Percentiles rank a stretch among this genome's conserved stretches.
Conservation (phyloP, 768 basidiomycete species). For the Pseudohyphozyma bogoriensis region DNA sequence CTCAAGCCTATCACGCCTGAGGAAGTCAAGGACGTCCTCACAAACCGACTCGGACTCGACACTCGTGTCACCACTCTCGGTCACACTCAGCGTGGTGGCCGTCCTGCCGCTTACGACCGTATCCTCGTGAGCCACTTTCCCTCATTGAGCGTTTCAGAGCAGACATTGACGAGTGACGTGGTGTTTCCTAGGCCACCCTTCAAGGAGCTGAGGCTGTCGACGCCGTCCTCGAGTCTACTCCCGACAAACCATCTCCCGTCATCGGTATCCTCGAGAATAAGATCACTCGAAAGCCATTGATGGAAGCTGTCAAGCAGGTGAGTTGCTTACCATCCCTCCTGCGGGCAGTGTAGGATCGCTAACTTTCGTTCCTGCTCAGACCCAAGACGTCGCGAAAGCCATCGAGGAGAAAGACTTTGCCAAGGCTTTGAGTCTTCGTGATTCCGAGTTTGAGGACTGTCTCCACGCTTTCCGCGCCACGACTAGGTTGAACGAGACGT, state of each 20-base stretch:
- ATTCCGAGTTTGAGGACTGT: slow-evolving; percentile 81
- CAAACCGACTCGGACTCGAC: slow-evolving; percentile 78
- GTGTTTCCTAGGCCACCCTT: slow-evolving; percentile 64
- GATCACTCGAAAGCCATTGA: slow-evolving; percentile 76
- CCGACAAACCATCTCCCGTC: slow-evolving; percentile 90
- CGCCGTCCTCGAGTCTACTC: slow-evolving; percentile 70
- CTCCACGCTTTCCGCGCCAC: slow-evolving; percentile 74
- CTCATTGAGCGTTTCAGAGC: not conserved
- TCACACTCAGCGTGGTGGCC: slow-evolving; percentile 90
- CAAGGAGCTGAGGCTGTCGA: slow-evolving; percentile 91
- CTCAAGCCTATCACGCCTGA: slow-evolving; percentile 87
- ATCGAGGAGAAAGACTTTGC: slow-evolving; percentile 74
- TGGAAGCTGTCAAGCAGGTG: slow-evolving; percentile 88
- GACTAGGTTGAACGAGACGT: slow-evolving; percentile 51
- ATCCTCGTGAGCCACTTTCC: slow-evolving; percentile 54
- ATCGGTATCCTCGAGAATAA: slow-evolving; percentile 94
- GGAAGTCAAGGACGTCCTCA: slow-evolving; percentile 78
- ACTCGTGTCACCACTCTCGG: slow-evolving; percentile 94
- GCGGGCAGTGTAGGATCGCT: not conserved
- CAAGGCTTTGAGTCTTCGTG: slow-evolving; percentile 76
- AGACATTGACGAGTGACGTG: too few relatives aligned
- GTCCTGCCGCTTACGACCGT: slow-evolving; percentile 85
- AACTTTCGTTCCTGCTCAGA: slow-evolving; percentile 44
- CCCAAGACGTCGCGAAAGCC: slow-evolving; percentile 70
- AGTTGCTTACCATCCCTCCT: slow-evolving; percentile 8